Conservation (phyloP, 2,329 filamentous ascomycete species). For the Beauveria scarabaeidicola region DNA sequence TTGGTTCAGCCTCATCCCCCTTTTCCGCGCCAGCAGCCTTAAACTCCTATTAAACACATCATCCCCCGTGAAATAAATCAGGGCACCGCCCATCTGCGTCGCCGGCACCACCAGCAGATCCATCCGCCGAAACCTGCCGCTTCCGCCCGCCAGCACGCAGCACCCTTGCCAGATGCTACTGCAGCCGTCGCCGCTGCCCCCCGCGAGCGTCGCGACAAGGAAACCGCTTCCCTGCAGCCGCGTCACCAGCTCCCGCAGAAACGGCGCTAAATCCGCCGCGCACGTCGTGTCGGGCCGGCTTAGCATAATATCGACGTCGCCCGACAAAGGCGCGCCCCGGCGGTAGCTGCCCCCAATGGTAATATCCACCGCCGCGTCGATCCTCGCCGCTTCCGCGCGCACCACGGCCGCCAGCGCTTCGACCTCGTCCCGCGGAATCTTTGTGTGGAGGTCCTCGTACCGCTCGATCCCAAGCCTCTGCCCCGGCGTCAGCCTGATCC, state of each 20-base stretch:
- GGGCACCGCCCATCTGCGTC: slow-evolving; percentile 68
- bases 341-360: slow-evolving; percentile 81
- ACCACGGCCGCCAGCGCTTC: slow-evolving; percentile 60
- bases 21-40: slow-evolving; percentile 68
- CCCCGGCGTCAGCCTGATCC: slow-evolving; percentile 50
- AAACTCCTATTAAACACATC: slow-evolving; percentile 91
- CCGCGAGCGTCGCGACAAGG: slow-evolving; percentile 61
- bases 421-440: slow-evolving; percentile 73
- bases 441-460: slow-evolving; percentile 68
- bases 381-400: slow-evolving; percentile 41
- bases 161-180: slow-evolving; percentile 87
- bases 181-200: slow-evolving; percentile 52
- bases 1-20: slow-evolving; percentile 80
- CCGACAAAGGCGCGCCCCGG: slow-evolving; percentile 62
- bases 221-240: slow-evolving; percentile 54
- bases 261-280: slow-evolving; percentile 47
- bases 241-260: slow-evolving; percentile 56
- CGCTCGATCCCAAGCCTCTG: slow-evolving; percentile 72
- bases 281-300: slow-evolving; percentile 54
- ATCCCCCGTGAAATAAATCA: slow-evolving; percentile 95
- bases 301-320: slow-evolving; percentile 80
- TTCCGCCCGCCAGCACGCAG: slow-evolving; percentile 53
- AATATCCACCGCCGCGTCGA: slow-evolving; percentile 59
- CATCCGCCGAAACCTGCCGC: slow-evolving; percentile 64
- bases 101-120: slow-evolving; percentile 79